A percentile compares a stretch with the other conserved stretches of the same genome.
These are phyloP conservation scores for Populus hybrid DNA, from an alignment of 441 rosid genomes.

Conservation along the genomic window DNA sequence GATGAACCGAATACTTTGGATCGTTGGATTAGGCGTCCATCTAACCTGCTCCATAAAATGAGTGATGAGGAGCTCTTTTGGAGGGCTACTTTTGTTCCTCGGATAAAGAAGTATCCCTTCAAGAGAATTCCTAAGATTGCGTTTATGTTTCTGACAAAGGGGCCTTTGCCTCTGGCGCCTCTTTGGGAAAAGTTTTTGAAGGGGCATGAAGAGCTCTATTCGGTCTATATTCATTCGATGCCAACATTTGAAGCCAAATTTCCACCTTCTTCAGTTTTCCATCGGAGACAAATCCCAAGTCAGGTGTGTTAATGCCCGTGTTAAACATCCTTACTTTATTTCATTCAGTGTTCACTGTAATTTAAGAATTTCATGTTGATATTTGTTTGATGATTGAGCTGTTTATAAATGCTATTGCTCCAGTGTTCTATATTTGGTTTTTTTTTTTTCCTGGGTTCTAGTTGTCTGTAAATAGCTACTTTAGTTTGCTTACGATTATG, in stretches of 20 bases:
- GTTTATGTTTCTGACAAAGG: conserved; percentile 21
- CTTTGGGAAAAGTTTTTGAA: conserved; percentile 22
- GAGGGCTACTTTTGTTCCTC: conserved; percentile 80
- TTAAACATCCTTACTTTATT: neutral
- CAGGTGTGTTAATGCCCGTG: conserved; percentile 1
- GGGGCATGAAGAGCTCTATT: conserved; percentile 18
- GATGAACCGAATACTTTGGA: conserved; percentile 40
- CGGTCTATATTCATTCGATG: conserved; percentile 15
- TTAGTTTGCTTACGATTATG: neutral
- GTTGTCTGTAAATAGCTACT: neutral
- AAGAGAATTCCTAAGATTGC: conserved; percentile 10
- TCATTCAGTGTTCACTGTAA: neutral
- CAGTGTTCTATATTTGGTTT: neutral
- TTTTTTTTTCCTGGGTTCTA: neutral
- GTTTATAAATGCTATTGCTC: neutral
- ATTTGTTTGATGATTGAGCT: neutral
- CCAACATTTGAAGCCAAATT: conserved; percentile 5
- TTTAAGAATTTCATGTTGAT: neutral
- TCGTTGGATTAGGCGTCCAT: conserved; percentile 60
- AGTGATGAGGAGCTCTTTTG: conserved; percentile 71
- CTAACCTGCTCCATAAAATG: conserved; percentile 62
- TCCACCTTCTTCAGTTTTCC: conserved; percentile 14
- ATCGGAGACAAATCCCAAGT: conserved; percentile 19
- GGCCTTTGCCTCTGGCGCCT: conserved; percentile 15
- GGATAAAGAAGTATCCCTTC: conserved; percentile 59